These are phyloP conservation scores for Paramecium tetraurelia DNA, from an alignment of 73 alveolate species.

Conservation along the genomic window DNA sequence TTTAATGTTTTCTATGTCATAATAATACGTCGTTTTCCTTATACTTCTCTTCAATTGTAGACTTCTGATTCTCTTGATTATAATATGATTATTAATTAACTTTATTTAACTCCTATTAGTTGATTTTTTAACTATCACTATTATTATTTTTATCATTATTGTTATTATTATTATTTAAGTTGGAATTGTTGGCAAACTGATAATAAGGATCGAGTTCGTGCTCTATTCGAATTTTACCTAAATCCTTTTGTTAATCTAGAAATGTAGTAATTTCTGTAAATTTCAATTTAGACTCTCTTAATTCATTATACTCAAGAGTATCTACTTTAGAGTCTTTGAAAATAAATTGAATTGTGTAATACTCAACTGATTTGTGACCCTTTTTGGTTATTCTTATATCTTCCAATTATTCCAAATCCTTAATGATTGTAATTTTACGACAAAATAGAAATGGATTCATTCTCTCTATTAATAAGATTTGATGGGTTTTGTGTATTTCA, in stretches of 20 bases:
- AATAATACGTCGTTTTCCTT: not conserved
- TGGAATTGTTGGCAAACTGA: not conserved
- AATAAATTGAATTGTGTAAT: not conserved
- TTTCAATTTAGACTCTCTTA: conserved; percentile 23
- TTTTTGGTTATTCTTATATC: not conserved
- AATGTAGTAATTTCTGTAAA: conserved; percentile 21
- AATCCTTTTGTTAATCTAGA: not conserved
- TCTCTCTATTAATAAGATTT: not conserved
- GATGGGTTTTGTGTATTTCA: not conserved
- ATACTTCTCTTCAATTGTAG: not conserved
- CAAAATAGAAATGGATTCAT: conserved; percentile 13
- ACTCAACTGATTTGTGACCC: conserved; percentile 13
- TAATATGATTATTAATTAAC: not conserved
- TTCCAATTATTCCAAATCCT: conserved; percentile 18
- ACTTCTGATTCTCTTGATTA: not conserved
- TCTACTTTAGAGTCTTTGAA: not conserved
- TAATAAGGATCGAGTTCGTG: not conserved
- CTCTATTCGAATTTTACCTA: not conserved
- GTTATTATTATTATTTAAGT: not conserved
- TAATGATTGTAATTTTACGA: not conserved
- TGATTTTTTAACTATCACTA: not conserved
- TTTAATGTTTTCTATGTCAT: not conserved
- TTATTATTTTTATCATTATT: not conserved
- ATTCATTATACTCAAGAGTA: not conserved
- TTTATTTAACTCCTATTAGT: not conserved